Conservation (phyloP, 768 basidiomycete genomes). For the Tephrocybe sp. region DNA sequence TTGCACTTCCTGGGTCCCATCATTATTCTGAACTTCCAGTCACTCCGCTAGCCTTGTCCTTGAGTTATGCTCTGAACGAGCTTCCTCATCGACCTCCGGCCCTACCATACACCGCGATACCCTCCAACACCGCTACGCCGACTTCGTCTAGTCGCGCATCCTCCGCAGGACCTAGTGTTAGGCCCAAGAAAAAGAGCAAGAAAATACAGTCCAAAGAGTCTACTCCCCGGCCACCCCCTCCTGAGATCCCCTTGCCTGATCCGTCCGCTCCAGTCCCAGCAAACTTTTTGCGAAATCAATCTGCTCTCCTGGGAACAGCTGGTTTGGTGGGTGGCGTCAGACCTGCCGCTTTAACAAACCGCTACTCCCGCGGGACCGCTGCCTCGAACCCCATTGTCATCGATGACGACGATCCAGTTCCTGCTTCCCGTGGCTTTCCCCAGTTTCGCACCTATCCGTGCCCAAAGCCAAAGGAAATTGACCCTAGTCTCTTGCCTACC, state of each 20-base stretch:
- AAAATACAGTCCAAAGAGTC: slow-evolving; percentile 34
- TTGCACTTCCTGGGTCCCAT: slow-evolving; percentile 97
- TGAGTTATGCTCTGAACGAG: slow-evolving; percentile 34
- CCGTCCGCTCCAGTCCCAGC: slow-evolving; percentile 60
- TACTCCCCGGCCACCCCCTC: slow-evolving; percentile 48
- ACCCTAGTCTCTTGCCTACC: slow-evolving; percentile 43
- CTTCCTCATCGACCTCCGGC: slow-evolving; percentile 40
- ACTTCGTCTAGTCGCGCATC: slow-evolving; percentile 21
- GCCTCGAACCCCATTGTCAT: slow-evolving; percentile 69
- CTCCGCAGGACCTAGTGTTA: slow-evolving; percentile 21
- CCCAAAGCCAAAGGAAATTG: slow-evolving; percentile 36
- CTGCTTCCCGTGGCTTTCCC: slow-evolving; percentile 24
- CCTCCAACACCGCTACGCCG: slow-evolving; percentile 2
- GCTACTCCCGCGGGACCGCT: slow-evolving; percentile 49
- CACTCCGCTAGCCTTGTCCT: slow-evolving; percentile 73
- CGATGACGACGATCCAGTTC: slow-evolving; percentile 51
- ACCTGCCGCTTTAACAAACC: slow-evolving; percentile 47
- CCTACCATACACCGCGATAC: slow-evolving; percentile 15
- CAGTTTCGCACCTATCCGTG: slow-evolving; percentile 18
- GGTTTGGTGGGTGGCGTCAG: slow-evolving; percentile 69
- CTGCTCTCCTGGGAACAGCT: slow-evolving; percentile 69
- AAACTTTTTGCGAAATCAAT: slow-evolving; percentile 74
- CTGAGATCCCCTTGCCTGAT: slow-evolving; percentile 63
- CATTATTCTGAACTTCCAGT: slow-evolving; percentile 83
- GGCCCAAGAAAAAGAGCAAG: slow-evolving; percentile 34